Evolutionary conservation across 2,329 filamentous ascomycete genomes (phyloP), one percentile per base, ranked within the genome.

Genomic region (Leptosphaerulina australis): DNA sequence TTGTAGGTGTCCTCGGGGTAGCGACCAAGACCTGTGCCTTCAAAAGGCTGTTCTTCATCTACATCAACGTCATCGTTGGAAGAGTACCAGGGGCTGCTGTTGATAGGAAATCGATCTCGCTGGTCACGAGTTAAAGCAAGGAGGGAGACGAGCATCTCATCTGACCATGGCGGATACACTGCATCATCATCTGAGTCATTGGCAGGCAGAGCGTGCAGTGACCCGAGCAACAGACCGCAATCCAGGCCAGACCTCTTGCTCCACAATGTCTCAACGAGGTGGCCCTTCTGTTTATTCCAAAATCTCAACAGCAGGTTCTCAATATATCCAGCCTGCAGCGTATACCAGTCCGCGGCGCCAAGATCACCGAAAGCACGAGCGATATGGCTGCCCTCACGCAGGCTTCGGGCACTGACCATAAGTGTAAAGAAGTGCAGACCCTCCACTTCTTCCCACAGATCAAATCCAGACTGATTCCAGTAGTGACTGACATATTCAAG

Each of bases 401-500:
- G 53, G 18, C 71, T 73, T 15, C 68, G 60, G 3, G 67, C 60
- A 43, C 73, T 73, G 14, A 73, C 69, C 61, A 73, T 72, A 8
- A 67, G 59, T 5, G 70, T 76, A 60, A 74, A 76, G 63, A 75
- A 75, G 50, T 74, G 72, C 37, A 73, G 56, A 4, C 76, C 76
- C 26, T 71, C 61, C n/a, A 76, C 69, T 55, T 78, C 76, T 44
- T 77, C 76, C 76, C 76, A 78, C 1, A 77, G 61, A 50, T 78
- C 76, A 44, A 77, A 78, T 5, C 74, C 67, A 5, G 63, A 66
- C 21, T 71, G 58, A 21, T 72, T 72, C 76, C 76, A 78, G 58
- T 63, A 69, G 29, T 74, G 70, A 12, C 70, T 69, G 3, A 76
- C 69, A 47, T 77, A 78, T 41, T 77, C 76, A 10, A 78, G 58